Base-by-base conservation (phyloP, 805 yeast species). In the Kodamaea jinghongensis region DNA sequence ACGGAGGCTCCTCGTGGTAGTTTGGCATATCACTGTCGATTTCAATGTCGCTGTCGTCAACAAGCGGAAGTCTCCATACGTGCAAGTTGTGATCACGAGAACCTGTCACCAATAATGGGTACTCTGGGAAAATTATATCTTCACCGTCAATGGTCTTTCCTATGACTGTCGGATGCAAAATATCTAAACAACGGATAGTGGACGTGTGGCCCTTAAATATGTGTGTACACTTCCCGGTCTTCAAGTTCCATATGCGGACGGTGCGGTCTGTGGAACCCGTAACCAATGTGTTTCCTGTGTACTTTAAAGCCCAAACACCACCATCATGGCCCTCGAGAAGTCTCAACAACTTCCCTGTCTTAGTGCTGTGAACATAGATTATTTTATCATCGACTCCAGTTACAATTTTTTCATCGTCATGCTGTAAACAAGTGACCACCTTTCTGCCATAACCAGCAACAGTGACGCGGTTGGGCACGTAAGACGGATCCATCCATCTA, bases 231-330 rank as follows among this genome's bases (percentile, higher is more conserved):
- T 75, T 75, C 2, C 91, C 96, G 15, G 84, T 80, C 41, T 76
- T 73, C 45, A 90, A 79, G 56, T 90, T 87, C 99, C 99, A 93
- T 4, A 93, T 80, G 43, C 99, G 75, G 3, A 93, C 95, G 0
- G 96, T 83, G 50, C 96, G 76, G 63, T 93, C 99, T 0, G 97
- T 91, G 2, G 96, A 84, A 0, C 98, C 99, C 44, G 95, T 85
- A 1, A 91, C 96, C 32, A 93, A 70, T 6, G 89, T 87, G 52
- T 82, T 79, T 15, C 86, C 89, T 39, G 77, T 71, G 56, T 89
- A 90, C 61, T 91, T 88, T 58, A 93, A 72, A 1, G 99, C 98
- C 99, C 99, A 93, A 4, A 93, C 99, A 28, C 99, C 99, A 32
- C 99, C 99, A 39, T 85, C 95, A 56, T 93, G 99, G 6, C 96